Percentiles rank a stretch among this genome's conserved stretches.
These are phyloP conservation scores for Medicago arabica DNA, from an alignment of 306 rosid genomes.

Conservation along the genomic window DNA sequence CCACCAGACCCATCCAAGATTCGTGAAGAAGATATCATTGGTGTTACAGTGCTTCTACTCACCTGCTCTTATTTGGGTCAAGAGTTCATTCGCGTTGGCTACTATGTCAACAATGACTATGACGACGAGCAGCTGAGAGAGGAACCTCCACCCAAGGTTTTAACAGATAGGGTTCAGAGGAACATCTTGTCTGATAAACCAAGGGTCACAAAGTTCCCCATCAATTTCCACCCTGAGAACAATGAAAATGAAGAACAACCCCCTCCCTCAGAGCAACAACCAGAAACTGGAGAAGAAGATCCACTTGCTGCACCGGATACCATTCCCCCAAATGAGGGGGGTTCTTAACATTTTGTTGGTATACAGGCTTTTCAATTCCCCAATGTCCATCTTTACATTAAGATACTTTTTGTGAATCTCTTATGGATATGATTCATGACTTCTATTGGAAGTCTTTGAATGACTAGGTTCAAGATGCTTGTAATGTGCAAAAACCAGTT, in stretches of 20 bases:
- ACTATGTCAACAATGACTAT: conserved; percentile 93
- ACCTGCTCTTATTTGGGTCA: conserved; percentile 93
- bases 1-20: conserved; percentile 93
- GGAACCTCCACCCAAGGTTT: conserved; percentile 85
- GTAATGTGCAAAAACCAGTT: conserved; percentile 39
- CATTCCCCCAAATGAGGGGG: conserved; percentile 49
- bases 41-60: conserved; percentile 80
- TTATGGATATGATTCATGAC: conserved; percentile 30
- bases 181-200: conserved; percentile 94
- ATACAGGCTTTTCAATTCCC: conserved; percentile 43
- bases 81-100: conserved; percentile 88
- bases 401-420: conserved; percentile 41
- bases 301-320: conserved; percentile 43
- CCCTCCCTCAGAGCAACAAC: conserved; percentile 51
- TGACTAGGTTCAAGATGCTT: conserved; percentile 30
- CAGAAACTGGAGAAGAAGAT: conserved; percentile 50
- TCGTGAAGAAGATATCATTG: conserved; percentile 91
- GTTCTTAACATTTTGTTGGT: conserved; percentile 47
- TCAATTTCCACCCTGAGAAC: conserved; percentile 69
- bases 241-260: conserved; percentile 60
- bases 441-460: conserved; percentile 35
- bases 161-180: conserved; percentile 77
- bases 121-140: conserved; percentile 92
- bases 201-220: conserved; percentile 89
- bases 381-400: conserved; percentile 29